Evolutionary conservation across 2,329 filamentous ascomycete species (phyloP).

Genomic region (Ophidiomyces ophidiicola): DNA sequence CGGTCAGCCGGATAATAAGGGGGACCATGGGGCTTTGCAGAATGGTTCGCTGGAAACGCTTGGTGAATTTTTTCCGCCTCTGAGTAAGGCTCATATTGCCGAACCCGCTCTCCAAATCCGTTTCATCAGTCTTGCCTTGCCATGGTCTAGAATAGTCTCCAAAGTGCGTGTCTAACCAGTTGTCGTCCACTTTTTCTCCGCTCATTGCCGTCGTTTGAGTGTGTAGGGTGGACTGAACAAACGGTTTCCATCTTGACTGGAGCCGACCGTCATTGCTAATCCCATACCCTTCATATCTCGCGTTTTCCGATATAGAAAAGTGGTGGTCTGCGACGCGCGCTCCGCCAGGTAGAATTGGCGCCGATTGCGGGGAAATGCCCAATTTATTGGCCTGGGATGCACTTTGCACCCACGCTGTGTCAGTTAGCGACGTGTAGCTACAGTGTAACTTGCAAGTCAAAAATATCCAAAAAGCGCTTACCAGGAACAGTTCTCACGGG

Average conservation of each 20-base stretch:
- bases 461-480: slow-evolving; percentile 7
- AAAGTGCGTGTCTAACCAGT: slow-evolving; percentile 36
- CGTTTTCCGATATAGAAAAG: slow-evolving; percentile 8
- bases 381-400: slow-evolving; percentile 1
- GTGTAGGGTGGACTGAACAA: slow-evolving; percentile 34
- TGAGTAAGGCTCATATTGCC: slow-evolving; percentile 40
- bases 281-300: background rate
- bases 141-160: slow-evolving; percentile 40
- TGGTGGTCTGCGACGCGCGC: slow-evolving; percentile 16
- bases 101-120: slow-evolving; percentile 41
- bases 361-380: slow-evolving; percentile 3
- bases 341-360: slow-evolving; percentile 10
- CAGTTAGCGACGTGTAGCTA: no score
- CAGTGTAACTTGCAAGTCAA: background rate
- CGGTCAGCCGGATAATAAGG: slow-evolving; percentile 65
- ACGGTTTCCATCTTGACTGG: slow-evolving; percentile 38
- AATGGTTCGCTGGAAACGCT: slow-evolving; percentile 54
- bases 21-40: slow-evolving; percentile 77
- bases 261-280: slow-evolving; percentile 15
- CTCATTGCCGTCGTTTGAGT: slow-evolving; percentile 27
- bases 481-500: slow-evolving; percentile 12
- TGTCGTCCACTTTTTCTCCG: slow-evolving; percentile 33
- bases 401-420: slow-evolving; percentile 17
- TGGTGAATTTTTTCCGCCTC: slow-evolving; percentile 42
- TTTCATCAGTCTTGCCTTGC: slow-evolving; percentile 37